phyloP scores from a whole-genome alignment of 169 alveolate genomes.

The Plasmodium malariae region DNA sequence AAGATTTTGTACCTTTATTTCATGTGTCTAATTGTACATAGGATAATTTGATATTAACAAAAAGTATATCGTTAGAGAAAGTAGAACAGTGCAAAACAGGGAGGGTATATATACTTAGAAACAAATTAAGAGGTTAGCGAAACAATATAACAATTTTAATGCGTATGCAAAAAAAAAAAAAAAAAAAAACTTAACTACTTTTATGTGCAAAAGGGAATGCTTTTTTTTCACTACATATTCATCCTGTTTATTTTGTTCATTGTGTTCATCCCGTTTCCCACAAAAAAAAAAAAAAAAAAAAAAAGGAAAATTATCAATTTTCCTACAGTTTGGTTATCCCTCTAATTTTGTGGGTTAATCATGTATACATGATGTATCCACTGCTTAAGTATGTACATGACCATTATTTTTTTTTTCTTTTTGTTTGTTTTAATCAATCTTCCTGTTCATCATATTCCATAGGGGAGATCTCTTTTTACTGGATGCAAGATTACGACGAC shows the following conservation, averaged over 20 bases:
- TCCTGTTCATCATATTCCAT: background rate
- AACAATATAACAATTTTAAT: too few relatives aligned
- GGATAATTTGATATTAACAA: slow-evolving; percentile 73
- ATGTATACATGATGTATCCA: too few relatives aligned
- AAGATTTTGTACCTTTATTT: background rate
- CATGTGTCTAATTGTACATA: background rate
- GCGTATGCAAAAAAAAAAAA: too few relatives aligned
- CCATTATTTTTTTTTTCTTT: slow-evolving; percentile 4
- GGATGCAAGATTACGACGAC: slow-evolving; percentile 77
- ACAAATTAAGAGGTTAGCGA: slow-evolving; percentile 46
- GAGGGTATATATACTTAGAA: slow-evolving; percentile 67
- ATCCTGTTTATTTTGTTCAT: too few relatives aligned
- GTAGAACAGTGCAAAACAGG: slow-evolving; percentile 72
- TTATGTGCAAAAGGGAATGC: background rate
- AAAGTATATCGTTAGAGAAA: slow-evolving; percentile 52
- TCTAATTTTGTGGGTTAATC: too few relatives aligned
- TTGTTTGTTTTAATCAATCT: background rate
- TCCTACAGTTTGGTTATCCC: too few relatives aligned
- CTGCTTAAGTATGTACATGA: too few relatives aligned
- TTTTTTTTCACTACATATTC: background rate
- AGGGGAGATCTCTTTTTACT: slow-evolving; percentile 52
- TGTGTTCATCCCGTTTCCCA: too few relatives aligned
- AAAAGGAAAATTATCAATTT: too few relatives aligned
- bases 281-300: too few relatives aligned
- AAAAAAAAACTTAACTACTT: background rate